Conservation (phyloP, 106 monocot species). For the Allium fistulosum region DNA sequence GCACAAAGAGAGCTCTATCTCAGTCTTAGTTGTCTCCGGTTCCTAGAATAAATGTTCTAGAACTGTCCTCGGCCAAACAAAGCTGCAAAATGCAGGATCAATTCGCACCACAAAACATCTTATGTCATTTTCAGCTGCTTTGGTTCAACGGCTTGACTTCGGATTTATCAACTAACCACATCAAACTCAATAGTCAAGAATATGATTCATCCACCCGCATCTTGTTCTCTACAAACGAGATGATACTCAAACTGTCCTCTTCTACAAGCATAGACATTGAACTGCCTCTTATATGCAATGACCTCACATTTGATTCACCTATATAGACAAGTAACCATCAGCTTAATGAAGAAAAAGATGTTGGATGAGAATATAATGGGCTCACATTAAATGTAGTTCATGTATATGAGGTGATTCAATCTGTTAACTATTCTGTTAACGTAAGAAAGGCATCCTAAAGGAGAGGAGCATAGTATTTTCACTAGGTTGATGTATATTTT, state of each 20-base stretch:
- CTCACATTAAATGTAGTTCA: conserved; percentile 11
- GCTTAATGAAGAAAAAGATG: not conserved
- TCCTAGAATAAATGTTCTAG: conserved; percentile 18
- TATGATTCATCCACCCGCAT: conserved; percentile 22
- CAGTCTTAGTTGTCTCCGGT: conserved; percentile 62
- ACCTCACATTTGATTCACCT: conserved; percentile 24
- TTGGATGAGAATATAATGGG: conserved; percentile 51
- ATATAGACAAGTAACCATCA: not conserved
- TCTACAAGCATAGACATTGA: conserved; percentile 32
- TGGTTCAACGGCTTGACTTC: too few relatives aligned
- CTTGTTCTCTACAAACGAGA: conserved; percentile 33
- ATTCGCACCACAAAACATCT: conserved; percentile 15
- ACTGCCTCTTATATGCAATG: conserved; percentile 18
- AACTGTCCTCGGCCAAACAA: conserved; percentile 26
- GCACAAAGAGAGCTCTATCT: conserved; percentile 70
- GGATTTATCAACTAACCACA: conserved; percentile 2
- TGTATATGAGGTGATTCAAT: not conserved
- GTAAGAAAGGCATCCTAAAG: conserved; percentile 1
- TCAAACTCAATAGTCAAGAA: conserved; percentile 11
- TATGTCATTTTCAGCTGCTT: not conserved
- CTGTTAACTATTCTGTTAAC: conserved; percentile 48
- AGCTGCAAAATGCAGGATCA: conserved; percentile 7
- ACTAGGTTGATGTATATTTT: conserved; percentile 12
- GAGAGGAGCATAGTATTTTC: not conserved
- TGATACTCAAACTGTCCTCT: conserved; percentile 27